phyloP scores from a whole-genome alignment of 164 flowering plant genomes.

The Echeveria elegans region DNA sequence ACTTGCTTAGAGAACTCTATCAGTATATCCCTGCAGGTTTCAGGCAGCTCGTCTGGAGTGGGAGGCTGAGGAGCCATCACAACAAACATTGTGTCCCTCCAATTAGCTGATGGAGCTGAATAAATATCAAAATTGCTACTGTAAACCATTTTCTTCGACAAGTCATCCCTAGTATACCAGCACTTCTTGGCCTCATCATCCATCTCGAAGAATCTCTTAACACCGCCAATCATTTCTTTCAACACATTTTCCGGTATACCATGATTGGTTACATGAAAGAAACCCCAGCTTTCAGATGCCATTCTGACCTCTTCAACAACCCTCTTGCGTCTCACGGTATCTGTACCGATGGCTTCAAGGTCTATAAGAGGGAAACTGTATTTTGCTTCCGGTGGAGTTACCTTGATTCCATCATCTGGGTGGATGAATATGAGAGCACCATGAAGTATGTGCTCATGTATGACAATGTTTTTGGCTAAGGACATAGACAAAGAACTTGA shows the following conservation, averaged over 20 bases:
- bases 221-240: constrained; percentile 1
- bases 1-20: constrained; percentile 1
- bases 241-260: constrained; percentile 3
- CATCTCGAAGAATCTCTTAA: constrained; percentile 19
- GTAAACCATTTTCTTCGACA: constrained; percentile 9
- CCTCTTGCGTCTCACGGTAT: neutral
- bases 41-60: constrained; percentile 17
- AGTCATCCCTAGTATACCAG: constrained; percentile 21
- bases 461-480: too few relatives aligned
- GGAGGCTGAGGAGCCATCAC: constrained; percentile 16
- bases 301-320: neutral
- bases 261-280: constrained; percentile 11
- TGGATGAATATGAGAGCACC: constrained; percentile 20
- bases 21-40: constrained; percentile 11
- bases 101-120: constrained; percentile 18
- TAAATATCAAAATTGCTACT: constrained; percentile 24
- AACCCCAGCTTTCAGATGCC: constrained; percentile 12
- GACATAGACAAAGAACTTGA: too few relatives aligned
- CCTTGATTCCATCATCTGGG: neutral
- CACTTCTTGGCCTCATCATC: constrained; percentile 27
- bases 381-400: neutral
- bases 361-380: constrained; percentile 4
- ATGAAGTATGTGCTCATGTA: too few relatives aligned
- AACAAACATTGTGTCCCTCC: constrained; percentile 30
- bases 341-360: neutral